Base-by-base conservation (phyloP, 306 rosid species). In the Coriaria nepalensis region DNA sequence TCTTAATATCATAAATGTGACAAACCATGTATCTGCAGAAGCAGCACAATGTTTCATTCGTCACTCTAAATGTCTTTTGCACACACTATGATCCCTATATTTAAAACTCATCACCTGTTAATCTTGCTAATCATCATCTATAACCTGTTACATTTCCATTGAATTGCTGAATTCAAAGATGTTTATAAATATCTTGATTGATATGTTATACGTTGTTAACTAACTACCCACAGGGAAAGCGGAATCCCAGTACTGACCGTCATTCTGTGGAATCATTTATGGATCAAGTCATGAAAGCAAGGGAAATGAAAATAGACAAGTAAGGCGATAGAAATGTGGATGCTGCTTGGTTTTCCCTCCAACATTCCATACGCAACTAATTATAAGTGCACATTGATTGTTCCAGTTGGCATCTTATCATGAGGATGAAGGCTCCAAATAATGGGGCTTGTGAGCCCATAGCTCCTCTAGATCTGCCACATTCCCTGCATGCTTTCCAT, bases 221-320 rank as follows among this genome's bases (percentile, higher is more conserved):
- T n/a, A n/a, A n/a, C 55, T 66, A 61, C 60, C 35, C 58, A 36
- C 80, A 90, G 95, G 95, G 98, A 53, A 90, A 85, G 92, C 84
- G 55, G 73, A 90, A 90, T 70, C 98, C 98, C 0, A 95, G 95
- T 49, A 85, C 98, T 15, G 87, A 84, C 47, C 33, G 15, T 46
- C 63, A 47, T 15, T 52, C 95, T 6, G 98, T 85, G 62, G 49
- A 68, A 71, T 60, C 70, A 34, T 90, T 90, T 73, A 66, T 90
- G 56, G 44, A 65, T 32, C 73, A 75, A 75, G 98, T 85, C 60
- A 49, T 64, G 82, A 56, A 57, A 53, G 95, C 95, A 55, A 73
- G 73, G 77, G 92, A 79, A 71, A 90, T 85, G 85, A 77, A 81
- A 75, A 85, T 84, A 50, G 98, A 90, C 82, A 90, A 80, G 97